A percentile compares a stretch with the other conserved stretches of the same genome.
These are phyloP conservation scores for Cylindrodendrum hubeiense DNA, from an alignment of 2,329 filamentous ascomycete species.

Conservation along the genomic window DNA sequence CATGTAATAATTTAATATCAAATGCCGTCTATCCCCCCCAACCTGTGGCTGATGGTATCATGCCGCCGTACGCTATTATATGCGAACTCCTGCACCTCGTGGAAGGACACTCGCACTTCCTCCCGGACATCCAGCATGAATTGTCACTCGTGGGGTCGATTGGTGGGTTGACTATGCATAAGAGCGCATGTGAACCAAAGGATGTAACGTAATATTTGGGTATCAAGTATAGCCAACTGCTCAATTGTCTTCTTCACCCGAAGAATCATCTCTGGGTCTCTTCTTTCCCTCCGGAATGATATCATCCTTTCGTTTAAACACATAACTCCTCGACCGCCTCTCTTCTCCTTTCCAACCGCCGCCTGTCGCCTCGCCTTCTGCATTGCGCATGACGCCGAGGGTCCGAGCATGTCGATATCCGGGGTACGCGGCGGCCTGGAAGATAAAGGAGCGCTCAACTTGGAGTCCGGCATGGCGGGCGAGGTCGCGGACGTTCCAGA, in stretches of 20 bases:
- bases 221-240: neutral
- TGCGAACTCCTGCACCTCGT: neutral
- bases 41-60: constrained; percentile 14
- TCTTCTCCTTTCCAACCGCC: constrained; percentile 58
- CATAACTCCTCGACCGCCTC: constrained; percentile 66
- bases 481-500: constrained; percentile 94
- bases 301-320: constrained; percentile 72
- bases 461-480: constrained; percentile 81
- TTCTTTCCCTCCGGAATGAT: constrained; percentile 45
- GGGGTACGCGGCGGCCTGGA: constrained; percentile 75
- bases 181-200: neutral
- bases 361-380: constrained; percentile 57
- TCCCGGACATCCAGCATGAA: neutral
- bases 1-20: constrained; percentile 17
- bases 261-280: constrained; percentile 50
- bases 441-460: constrained; percentile 78
- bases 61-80: constrained; percentile 14
- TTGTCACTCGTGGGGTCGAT: neutral
- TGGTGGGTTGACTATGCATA: neutral
- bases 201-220: neutral
- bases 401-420: constrained; percentile 82
- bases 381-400: constrained; percentile 71
- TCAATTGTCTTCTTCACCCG: constrained; percentile 47
- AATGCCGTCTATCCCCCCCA: neutral
- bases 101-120: neutral